A percentile compares a stretch with the other conserved stretches of the same genome.
Evolutionary conservation across 805 yeast species (phyloP).

Genomic region (Aciculoconidium aculeatum): DNA sequence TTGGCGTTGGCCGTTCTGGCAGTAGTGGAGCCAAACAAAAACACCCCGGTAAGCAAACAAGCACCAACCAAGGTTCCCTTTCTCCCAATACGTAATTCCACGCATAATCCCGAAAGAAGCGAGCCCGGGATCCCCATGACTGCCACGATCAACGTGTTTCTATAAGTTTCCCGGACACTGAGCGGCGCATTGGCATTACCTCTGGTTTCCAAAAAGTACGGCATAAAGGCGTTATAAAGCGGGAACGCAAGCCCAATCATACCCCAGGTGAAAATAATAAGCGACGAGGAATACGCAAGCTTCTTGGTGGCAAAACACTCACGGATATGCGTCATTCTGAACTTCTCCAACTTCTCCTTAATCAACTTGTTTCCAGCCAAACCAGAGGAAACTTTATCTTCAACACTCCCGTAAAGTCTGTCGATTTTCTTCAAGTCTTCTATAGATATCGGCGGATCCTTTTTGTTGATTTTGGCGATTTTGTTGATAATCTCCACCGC

Average conservation of each 20-base stretch:
- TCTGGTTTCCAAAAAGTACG: constrained; percentile 44
- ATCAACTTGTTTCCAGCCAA: constrained; percentile 13
- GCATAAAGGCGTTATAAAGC: constrained; percentile 48
- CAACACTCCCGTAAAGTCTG: constrained; percentile 14
- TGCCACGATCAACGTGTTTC: constrained; percentile 27
- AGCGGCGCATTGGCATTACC: constrained; percentile 23
- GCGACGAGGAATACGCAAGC: constrained; percentile 39
- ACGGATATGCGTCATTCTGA: constrained; percentile 32
- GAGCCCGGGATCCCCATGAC: constrained; percentile 31
- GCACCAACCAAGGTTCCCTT: constrained; percentile 53
- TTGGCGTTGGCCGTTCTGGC: constrained; percentile 46
- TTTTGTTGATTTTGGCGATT: constrained; percentile 42
- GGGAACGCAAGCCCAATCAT: constrained; percentile 56
- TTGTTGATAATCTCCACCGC: constrained; percentile 39
- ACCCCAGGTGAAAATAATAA: constrained; percentile 47
- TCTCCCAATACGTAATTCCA: constrained; percentile 41
- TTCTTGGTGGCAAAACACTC: constrained; percentile 42
- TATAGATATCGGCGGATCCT: constrained; percentile 35
- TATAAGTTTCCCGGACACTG: constrained; percentile 26
- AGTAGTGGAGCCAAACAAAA: constrained; percentile 58
- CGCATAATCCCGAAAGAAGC: constrained; percentile 26
- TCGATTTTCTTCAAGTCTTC: constrained; percentile 45
- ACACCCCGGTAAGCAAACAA: constrained; percentile 48
- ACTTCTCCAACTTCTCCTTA: constrained; percentile 22
- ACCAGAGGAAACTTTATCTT: constrained; percentile 13